Evolutionary conservation across 768 basidiomycete genomes (phyloP).

Genomic region (Mycena maculata): DNA sequence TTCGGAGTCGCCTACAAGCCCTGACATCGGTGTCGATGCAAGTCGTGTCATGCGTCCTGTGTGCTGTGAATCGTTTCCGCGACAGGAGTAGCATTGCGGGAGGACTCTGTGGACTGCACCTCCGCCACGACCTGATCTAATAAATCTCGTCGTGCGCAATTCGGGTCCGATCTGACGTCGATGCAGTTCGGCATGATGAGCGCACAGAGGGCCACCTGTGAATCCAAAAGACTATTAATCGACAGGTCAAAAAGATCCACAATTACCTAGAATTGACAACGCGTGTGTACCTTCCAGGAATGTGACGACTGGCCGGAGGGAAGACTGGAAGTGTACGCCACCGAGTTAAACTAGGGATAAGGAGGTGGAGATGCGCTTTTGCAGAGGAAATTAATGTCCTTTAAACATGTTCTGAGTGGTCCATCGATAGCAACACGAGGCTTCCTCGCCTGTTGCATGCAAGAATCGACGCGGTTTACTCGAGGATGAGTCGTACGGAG

Average conservation of each 20-base stretch:
- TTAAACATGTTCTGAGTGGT: constrained; percentile 2
- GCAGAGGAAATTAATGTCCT: not conserved
- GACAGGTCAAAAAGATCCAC: not conserved
- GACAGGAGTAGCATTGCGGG: constrained; percentile 3
- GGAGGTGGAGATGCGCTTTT: not conserved
- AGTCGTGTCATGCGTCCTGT: not conserved
- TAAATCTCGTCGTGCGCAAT: constrained; percentile 6
- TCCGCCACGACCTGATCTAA: constrained; percentile 4
- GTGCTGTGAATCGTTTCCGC: not conserved
- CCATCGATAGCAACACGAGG: constrained; percentile 4
- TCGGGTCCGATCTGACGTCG: constrained; percentile 4
- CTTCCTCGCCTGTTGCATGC: not conserved
- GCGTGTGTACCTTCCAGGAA: no score
- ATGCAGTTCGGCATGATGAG: not conserved
- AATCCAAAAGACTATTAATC: not conserved
- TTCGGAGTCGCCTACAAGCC: constrained; percentile 3
- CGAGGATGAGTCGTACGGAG: constrained; percentile 3
- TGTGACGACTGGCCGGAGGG: not conserved
- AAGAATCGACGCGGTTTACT: not conserved
- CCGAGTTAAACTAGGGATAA: not conserved
- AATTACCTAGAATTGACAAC: no score
- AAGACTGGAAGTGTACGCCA: not conserved
- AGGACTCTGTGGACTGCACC: constrained; percentile 1
- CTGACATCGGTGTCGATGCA: constrained; percentile 5
- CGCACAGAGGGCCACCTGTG: not conserved